Percentiles rank a stretch among this genome's conserved stretches.
phyloP scores from a whole-genome alignment of 805 yeast genomes.

The Cyberlindnera mrakii region DNA sequence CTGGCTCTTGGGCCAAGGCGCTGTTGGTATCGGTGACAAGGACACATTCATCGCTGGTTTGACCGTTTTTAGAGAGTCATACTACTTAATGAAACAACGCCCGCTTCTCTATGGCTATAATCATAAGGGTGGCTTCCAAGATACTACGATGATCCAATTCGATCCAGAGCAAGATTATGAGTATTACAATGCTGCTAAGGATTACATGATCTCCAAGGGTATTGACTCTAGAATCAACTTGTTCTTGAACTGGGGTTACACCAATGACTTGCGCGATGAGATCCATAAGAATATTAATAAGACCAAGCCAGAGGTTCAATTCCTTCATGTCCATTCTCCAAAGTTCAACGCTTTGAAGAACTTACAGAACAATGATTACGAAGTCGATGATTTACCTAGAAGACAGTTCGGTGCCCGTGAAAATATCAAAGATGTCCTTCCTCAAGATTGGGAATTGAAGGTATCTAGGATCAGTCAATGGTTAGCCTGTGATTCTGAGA shows the following conservation, averaged over 20 bases:
- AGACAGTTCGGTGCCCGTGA: slow-evolving; percentile 25
- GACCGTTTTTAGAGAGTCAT: slow-evolving; percentile 19
- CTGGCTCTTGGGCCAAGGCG: slow-evolving; percentile 66
- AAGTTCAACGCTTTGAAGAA: slow-evolving; percentile 24
- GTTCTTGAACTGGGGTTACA: slow-evolving; percentile 19
- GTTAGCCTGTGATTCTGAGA: slow-evolving; percentile 24
- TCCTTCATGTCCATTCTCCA: slow-evolving; percentile 24
- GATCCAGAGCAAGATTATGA: slow-evolving; percentile 24
- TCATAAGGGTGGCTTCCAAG: slow-evolving; percentile 21
- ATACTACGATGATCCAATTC: slow-evolving; percentile 25
- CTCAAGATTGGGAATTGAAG: slow-evolving; percentile 24
- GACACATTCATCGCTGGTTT: slow-evolving; percentile 53
- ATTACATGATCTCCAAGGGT: slow-evolving; percentile 14
- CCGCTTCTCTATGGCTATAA: slow-evolving; percentile 22
- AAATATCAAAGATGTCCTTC: slow-evolving; percentile 16
- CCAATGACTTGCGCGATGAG: slow-evolving; percentile 15
- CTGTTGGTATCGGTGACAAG: slow-evolving; percentile 77
- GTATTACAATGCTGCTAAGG: slow-evolving; percentile 16
- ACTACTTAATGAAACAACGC: slow-evolving; percentile 22
- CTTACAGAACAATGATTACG: slow-evolving; percentile 15
- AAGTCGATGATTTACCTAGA: slow-evolving; percentile 20
- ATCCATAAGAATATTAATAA: slow-evolving; percentile 11
- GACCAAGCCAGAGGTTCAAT: slow-evolving; percentile 22
- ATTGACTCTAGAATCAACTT: slow-evolving; percentile 20
- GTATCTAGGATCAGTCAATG: slow-evolving; percentile 23